A percentile compares a stretch with the other conserved stretches of the same genome.
Evolutionary conservation across 768 basidiomycete species (phyloP).

Genomic region (Rhodocollybia butyracea): DNA sequence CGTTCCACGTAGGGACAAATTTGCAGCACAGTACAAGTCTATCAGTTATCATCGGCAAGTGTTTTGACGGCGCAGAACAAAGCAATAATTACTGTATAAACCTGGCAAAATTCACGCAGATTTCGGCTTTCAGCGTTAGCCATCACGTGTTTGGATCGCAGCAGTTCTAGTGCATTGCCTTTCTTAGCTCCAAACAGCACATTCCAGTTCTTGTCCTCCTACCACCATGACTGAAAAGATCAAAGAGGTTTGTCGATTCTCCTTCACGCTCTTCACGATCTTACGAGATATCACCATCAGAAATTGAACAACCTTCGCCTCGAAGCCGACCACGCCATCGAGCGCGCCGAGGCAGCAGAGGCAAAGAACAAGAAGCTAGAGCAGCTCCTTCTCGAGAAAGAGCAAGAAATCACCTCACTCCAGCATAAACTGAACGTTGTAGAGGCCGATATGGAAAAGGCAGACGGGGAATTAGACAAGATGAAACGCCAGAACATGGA

Average conservation of each 20-base stretch:
- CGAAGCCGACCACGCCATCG: conserved; percentile 80
- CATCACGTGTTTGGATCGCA: too few relatives aligned
- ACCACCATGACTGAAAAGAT: conserved; percentile 46
- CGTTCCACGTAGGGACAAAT: too few relatives aligned
- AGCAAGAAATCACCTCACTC: conserved; percentile 84
- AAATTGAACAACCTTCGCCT: conserved; percentile 74
- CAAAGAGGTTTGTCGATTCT: conserved; percentile 35
- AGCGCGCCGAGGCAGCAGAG: conserved; percentile 88
- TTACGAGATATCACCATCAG: conserved; percentile 32
- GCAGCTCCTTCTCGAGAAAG: conserved; percentile 71
- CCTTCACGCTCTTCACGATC: background rate
- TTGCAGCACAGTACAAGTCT: too few relatives aligned
- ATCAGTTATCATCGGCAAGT: too few relatives aligned
- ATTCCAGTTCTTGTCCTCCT: background rate
- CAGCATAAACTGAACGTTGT: conserved; percentile 62
- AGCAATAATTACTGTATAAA: too few relatives aligned
- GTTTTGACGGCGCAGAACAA: too few relatives aligned
- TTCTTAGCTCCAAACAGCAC: background rate
- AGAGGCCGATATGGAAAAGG: conserved; percentile 67
- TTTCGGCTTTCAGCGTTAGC: too few relatives aligned
- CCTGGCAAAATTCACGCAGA: too few relatives aligned
- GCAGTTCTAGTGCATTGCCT: too few relatives aligned
- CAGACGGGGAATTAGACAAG: conserved; percentile 62
- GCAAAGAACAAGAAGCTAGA: conserved; percentile 75
- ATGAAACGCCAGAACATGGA: conserved; percentile 66